Evolutionary conservation across 257 asterid genomes (phyloP).

Genomic region (Ilex asprella): DNA sequence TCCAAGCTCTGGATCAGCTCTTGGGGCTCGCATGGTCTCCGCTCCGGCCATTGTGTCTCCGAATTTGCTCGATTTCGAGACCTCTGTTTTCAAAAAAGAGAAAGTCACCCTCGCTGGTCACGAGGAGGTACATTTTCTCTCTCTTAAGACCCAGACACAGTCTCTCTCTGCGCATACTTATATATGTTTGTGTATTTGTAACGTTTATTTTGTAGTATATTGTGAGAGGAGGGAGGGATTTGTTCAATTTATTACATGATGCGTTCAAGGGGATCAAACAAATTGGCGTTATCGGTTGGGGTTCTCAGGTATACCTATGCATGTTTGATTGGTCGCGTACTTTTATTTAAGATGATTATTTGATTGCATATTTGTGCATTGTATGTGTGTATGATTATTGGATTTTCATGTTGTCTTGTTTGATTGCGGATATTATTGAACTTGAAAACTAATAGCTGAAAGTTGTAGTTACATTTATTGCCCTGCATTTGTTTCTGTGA

Average conservation of each 20-base stretch:
- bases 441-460: too few species aligned
- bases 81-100: conserved; percentile 77
- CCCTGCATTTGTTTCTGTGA: too few species aligned
- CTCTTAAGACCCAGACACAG: not conserved
- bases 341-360: too few species aligned
- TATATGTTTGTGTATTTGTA: not conserved
- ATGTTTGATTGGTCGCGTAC: too few species aligned
- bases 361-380: too few species aligned
- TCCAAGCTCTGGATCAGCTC: conserved; percentile 32
- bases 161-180: not conserved
- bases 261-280: conserved; percentile 93
- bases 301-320: conserved; percentile 61
- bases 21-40: conserved; percentile 58
- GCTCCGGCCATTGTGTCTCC: conserved; percentile 37
- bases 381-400: too few species aligned
- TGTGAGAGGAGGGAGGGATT: conserved; percentile 93
- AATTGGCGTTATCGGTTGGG: conserved; percentile 99
- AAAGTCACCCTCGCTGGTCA: conserved; percentile 74
- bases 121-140: conserved; percentile 51
- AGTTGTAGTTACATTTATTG: too few species aligned
- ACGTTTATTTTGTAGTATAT: conserved; percentile 44
- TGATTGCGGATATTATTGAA: too few species aligned
- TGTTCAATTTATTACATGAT: conserved; percentile 77
- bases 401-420: too few species aligned
- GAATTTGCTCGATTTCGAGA: conserved; percentile 60